Conservation (phyloP, 768 basidiomycete genomes). For the Amanita pseudoporphyria region DNA sequence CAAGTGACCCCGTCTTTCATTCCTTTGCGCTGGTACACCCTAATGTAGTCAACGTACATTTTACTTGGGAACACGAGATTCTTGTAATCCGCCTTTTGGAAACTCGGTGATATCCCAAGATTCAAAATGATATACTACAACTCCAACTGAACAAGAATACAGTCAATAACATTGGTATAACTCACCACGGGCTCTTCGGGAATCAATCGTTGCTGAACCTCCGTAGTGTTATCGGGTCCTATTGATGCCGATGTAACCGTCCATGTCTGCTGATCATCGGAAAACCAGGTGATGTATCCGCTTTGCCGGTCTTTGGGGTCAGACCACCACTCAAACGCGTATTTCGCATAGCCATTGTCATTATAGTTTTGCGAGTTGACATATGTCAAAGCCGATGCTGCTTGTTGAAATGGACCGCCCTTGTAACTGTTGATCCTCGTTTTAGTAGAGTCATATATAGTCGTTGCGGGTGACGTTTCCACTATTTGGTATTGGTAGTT, state of each 20-base stretch:
- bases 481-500: conserved; percentile 58
- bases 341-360: conserved; percentile 43
- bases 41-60: conserved; percentile 87
- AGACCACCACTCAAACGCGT: conserved; percentile 77
- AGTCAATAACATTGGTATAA: conserved; percentile 9
- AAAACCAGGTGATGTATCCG: conserved; percentile 85
- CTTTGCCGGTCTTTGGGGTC: conserved; percentile 52
- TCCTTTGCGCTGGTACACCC: conserved; percentile 76
- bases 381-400: conserved; percentile 53
- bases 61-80: conserved; percentile 68
- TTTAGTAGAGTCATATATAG: conserved; percentile 38
- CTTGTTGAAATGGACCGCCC: conserved; percentile 69
- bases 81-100: conserved; percentile 65
- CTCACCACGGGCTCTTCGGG: conserved; percentile 91
- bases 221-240: conserved; percentile 48
- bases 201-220: conserved; percentile 62
- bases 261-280: conserved; percentile 62
- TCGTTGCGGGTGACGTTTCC: conserved; percentile 39
- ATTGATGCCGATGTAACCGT: conserved; percentile 53
- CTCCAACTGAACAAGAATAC: conserved; percentile 7
- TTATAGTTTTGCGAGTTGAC: conserved; percentile 49
- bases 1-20: conserved; percentile 66
- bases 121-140: conserved; percentile 75
- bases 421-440: conserved; percentile 59
- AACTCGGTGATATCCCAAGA: conserved; percentile 68